Percentiles rank a stretch among this genome's conserved stretches.
Evolutionary conservation across 2,329 filamentous ascomycete species (phyloP).

Genomic region (Escovopsis weberi): DNA sequence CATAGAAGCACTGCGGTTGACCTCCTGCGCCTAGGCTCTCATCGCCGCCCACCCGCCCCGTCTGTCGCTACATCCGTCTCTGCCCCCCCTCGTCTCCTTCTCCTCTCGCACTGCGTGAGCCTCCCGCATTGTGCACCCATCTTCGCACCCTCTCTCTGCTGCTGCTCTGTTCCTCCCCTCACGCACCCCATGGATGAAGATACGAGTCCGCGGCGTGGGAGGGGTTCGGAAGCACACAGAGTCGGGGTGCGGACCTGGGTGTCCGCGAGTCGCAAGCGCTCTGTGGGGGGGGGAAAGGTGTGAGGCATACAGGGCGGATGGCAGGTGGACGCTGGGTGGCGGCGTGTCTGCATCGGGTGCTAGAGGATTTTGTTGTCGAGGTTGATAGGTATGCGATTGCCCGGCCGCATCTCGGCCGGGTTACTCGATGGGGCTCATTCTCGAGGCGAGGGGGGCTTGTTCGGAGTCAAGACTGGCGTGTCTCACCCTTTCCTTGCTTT

Average conservation of each 20-base stretch:
- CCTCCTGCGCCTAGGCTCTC: constrained; percentile 44
- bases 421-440: constrained; percentile 99
- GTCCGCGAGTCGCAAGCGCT: too few relatives aligned
- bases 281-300: too few relatives aligned
- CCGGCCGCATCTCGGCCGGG: constrained; percentile 31
- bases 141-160: constrained; percentile 21
- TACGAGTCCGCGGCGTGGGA: constrained; percentile 53
- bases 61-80: constrained; percentile 30
- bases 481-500: too few relatives aligned
- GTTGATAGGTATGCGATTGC: constrained; percentile 99
- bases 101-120: not conserved
- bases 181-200: constrained; percentile 61
- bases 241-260: too few relatives aligned
- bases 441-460: constrained; percentile 75
- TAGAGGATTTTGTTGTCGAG: constrained; percentile 66
- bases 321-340: constrained; percentile 31
- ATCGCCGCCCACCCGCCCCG: constrained; percentile 22
- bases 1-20: constrained; percentile 98
- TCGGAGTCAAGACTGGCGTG: constrained; percentile 4
- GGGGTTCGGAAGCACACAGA: too few relatives aligned
- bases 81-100: not conserved
- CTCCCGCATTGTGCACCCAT: too few relatives aligned
- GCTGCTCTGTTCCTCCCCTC: constrained; percentile 24
- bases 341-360: constrained; percentile 28
- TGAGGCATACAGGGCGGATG: constrained; percentile 17